phyloP scores from a whole-genome alignment of 306 rosid species.

The Cyclanthera cordifolia region DNA sequence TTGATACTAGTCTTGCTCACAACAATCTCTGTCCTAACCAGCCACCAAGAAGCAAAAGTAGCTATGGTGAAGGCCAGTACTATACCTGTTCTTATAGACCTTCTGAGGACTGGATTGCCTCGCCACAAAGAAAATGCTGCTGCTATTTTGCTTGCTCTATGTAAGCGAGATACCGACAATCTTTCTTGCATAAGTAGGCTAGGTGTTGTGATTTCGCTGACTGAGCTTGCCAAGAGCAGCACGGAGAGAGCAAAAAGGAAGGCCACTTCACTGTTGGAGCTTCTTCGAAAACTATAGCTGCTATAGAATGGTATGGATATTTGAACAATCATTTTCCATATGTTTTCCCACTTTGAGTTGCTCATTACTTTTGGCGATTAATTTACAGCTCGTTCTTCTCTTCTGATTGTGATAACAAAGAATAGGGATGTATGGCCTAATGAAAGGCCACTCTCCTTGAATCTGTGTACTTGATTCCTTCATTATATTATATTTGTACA shows the following conservation, averaged over 20 bases:
- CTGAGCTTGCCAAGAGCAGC: slow-evolving; percentile 65
- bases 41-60: slow-evolving; percentile 81
- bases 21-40: slow-evolving; percentile 82
- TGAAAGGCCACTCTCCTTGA: slow-evolving; percentile 40
- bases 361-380: not conserved
- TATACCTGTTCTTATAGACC: slow-evolving; percentile 80
- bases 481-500: slow-evolving; percentile 26
- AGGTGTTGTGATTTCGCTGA: slow-evolving; percentile 70
- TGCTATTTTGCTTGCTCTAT: slow-evolving; percentile 78
- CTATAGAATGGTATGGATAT: slow-evolving; percentile 21
- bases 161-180: slow-evolving; percentile 67
- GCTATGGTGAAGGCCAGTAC: slow-evolving; percentile 75
- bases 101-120: slow-evolving; percentile 68
- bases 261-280: slow-evolving; percentile 78
- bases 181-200: slow-evolving; percentile 76
- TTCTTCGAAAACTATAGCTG: slow-evolving; percentile 62
- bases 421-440: slow-evolving; percentile 32
- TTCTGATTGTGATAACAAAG: not conserved
- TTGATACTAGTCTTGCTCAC: too few relatives aligned
- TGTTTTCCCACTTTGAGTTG: slow-evolving; percentile 8
- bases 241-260: slow-evolving; percentile 90
- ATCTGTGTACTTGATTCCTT: slow-evolving; percentile 34
- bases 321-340: not conserved
- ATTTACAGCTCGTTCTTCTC: not conserved
- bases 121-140: slow-evolving; percentile 81